Evolutionary conservation across 2,329 filamentous ascomycete genomes (phyloP), one percentile per base, ranked within the genome.

Genomic region (Penicillium capsulatum): DNA sequence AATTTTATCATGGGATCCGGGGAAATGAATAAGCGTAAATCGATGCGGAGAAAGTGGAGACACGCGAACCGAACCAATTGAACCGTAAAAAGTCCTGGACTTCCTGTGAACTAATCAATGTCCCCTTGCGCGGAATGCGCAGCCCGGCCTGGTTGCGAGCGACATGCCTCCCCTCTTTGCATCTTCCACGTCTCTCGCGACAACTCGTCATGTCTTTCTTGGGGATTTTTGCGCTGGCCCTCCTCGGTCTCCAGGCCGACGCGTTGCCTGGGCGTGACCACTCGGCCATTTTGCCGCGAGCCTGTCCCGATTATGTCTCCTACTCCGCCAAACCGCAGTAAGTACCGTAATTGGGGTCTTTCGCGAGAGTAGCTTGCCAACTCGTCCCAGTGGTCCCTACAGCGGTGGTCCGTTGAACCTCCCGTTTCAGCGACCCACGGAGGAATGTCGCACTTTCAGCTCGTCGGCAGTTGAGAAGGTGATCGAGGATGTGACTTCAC

Each of bases 381-480:
- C 15, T 44, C 17, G 3, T 11, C 31, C 31, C 46, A 94, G 89
- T 62, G 75, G 74, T 14, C 92, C 92, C 1, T 77, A 84, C 47
- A 95, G 87, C 64, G 72, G 81, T 14, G 92, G 92, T 1, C 84
- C 85, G 3, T 74, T 94, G 57, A 72, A 75, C 36, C 75, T 98
- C 1, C 89, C 92, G 1, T 97, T 80, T 64, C 92, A 98, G 63
- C 78, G 92, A 42, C 92, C 92, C 3, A 79, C 82, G 20, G 71
- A 73, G 39, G 77, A 80, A 61, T 98, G 92, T 64, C 86, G 92
- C 48, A 96, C 90, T 0, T 98, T 97, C 67, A 78, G 81, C 40
- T 96, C 90, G 1, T 79, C 84, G 16, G 75, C 84, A 3, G 94
- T 97, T 31, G 92, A 98, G 64, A 76, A 85, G 57, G 85, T 96